These are phyloP conservation scores for Panus rudis DNA, from an alignment of 768 basidiomycete genomes.

Conservation along the genomic window DNA sequence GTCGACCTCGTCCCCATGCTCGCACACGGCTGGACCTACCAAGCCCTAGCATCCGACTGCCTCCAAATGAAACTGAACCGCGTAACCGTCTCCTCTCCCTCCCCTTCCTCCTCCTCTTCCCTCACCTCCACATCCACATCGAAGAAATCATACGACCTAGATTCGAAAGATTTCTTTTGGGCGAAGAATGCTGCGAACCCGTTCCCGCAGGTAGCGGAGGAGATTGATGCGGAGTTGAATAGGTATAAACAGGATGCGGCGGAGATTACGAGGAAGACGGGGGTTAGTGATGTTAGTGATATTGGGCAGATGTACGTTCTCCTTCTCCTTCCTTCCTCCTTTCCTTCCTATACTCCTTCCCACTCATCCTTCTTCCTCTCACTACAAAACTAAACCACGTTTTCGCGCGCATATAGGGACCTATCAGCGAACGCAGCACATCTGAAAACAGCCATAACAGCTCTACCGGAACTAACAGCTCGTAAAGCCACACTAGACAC, in stretches of 20 bases:
- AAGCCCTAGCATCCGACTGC: slow-evolving; percentile 95
- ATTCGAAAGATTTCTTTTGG: slow-evolving; percentile 99
- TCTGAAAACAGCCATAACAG: slow-evolving; percentile 94
- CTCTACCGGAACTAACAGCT: slow-evolving; percentile 92
- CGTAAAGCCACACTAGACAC: slow-evolving; percentile 95
- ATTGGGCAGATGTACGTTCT: slow-evolving; percentile 82
- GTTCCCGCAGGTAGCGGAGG: slow-evolving; percentile 97
- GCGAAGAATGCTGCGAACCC: slow-evolving; percentile 91
- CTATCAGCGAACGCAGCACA: slow-evolving; percentile 89
- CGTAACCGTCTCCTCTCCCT: slow-evolving; percentile 71
- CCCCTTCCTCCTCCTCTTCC: too few species aligned
- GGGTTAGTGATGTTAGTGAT: slow-evolving; percentile 93
- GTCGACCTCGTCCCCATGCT: slow-evolving; percentile 90
- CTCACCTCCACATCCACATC: too few species aligned
- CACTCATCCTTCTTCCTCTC: background rate
- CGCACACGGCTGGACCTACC: slow-evolving; percentile 98
- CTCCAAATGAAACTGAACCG: slow-evolving; percentile 95
- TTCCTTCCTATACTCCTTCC: background rate
- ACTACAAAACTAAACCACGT: too few species aligned
- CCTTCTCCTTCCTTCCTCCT: too few species aligned
- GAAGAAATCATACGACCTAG: slow-evolving; percentile 92
- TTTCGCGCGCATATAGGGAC: slow-evolving; percentile 43
- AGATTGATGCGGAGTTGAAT: slow-evolving; percentile 88
- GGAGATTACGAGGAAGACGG: slow-evolving; percentile 93
- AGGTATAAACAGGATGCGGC: slow-evolving; percentile 94